Evolutionary conservation across 1,139 yeast genomes (phyloP).

Genomic region (Blastobotrys buckinghamii): DNA sequence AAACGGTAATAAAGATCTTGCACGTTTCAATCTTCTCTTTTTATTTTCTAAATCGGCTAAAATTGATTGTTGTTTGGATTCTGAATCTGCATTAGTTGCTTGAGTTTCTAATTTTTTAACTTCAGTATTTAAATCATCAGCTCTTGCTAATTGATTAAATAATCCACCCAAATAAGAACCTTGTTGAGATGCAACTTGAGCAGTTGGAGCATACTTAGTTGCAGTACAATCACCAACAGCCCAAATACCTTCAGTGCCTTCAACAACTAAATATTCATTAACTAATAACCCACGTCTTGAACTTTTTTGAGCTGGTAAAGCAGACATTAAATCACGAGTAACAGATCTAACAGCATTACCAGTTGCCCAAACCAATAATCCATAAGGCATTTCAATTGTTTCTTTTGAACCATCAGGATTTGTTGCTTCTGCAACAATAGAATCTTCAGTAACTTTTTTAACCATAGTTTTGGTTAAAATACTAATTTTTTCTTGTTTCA

Average conservation of each 20-base stretch:
- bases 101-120: constrained; percentile 35
- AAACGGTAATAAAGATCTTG: constrained; percentile 69
- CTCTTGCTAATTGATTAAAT: constrained; percentile 62
- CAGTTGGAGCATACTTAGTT: constrained; percentile 90
- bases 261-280: constrained; percentile 73
- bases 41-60: constrained; percentile 35
- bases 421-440: constrained; percentile 67
- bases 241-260: constrained; percentile 78
- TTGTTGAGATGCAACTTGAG: constrained; percentile 95
- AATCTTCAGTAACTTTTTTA: constrained; percentile 67
- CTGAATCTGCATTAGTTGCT: constrained; percentile 36
- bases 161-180: constrained; percentile 74
- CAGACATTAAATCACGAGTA: constrained; percentile 57
- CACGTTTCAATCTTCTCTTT: constrained; percentile 42
- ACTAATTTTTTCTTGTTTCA: constrained; percentile 71
- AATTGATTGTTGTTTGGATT: constrained; percentile 30
- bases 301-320: constrained; percentile 74
- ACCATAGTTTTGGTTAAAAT: constrained; percentile 82
- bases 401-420: constrained; percentile 57
- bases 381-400: constrained; percentile 70
- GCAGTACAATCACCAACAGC: constrained; percentile 94
- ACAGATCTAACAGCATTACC: constrained; percentile 90
- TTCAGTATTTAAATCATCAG: constrained; percentile 53
- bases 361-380: constrained; percentile 94
- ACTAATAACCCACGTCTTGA: constrained; percentile 88